phyloP scores from a whole-genome alignment of 2,329 filamentous ascomycete genomes.

The Chalaropsis ovoidea region DNA sequence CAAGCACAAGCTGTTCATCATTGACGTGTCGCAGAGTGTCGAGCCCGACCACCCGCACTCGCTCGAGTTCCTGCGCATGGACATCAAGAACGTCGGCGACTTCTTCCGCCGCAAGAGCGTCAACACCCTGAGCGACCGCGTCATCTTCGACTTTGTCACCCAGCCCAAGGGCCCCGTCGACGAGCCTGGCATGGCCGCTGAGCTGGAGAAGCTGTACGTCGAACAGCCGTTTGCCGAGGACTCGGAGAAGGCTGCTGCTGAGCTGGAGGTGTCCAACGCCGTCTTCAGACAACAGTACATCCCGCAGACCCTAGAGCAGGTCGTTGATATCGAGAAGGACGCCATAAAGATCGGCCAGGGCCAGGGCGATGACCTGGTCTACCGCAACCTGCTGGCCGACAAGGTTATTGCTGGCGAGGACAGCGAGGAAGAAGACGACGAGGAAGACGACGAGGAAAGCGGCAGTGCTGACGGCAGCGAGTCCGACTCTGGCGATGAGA shows the following conservation, averaged over 20 bases:
- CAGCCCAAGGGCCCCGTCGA: constrained; percentile 49
- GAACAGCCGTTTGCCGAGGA: constrained; percentile 42
- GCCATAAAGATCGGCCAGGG: constrained; percentile 65
- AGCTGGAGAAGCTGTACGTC: constrained; percentile 58
- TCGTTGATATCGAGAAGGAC: constrained; percentile 92
- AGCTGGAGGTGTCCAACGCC: constrained; percentile 70
- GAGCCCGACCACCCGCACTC: constrained; percentile 92
- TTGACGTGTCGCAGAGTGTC: constrained; percentile 94
- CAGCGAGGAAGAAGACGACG: constrained; percentile 35
- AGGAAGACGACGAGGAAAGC: constrained; percentile 34
- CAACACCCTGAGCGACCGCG: constrained; percentile 65
- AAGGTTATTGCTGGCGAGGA: constrained; percentile 41
- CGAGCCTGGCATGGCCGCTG: constrained; percentile 49
- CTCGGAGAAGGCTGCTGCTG: constrained; percentile 43
- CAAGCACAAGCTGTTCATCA: constrained; percentile 72
- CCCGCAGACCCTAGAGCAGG: constrained; percentile 86
- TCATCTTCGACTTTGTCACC: constrained; percentile 77
- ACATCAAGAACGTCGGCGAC: constrained; percentile 91
- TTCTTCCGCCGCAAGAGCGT: constrained; percentile 86
- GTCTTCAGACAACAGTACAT: constrained; percentile 97
- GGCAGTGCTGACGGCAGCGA: constrained; percentile 30
- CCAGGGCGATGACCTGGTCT: constrained; percentile 67
- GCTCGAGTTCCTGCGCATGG: constrained; percentile 91
- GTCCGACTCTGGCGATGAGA: constrained; percentile 44
- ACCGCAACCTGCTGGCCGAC: constrained; percentile 71